These are phyloP conservation scores for Rosa persica DNA, from an alignment of 306 rosid species.

Conservation along the genomic window DNA sequence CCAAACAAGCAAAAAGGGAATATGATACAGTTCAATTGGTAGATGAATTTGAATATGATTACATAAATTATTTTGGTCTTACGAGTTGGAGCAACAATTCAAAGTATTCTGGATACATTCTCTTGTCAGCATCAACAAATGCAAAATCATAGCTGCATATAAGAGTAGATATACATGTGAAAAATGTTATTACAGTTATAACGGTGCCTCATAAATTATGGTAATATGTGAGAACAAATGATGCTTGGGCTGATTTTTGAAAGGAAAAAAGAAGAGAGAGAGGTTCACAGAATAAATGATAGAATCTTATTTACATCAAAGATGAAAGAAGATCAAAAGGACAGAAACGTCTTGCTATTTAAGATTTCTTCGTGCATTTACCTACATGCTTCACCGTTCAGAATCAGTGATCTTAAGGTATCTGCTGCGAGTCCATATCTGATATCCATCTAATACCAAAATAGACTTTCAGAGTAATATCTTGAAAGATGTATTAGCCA, in stretches of 20 bases:
- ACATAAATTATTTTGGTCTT: constrained; percentile 28
- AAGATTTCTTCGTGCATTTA: constrained; percentile 29
- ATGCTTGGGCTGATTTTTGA: not conserved
- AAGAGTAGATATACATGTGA: not conserved
- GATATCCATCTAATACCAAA: constrained; percentile 59
- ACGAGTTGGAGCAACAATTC: constrained; percentile 78
- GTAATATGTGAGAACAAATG: not conserved
- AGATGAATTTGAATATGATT: not conserved
- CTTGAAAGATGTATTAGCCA: constrained; percentile 4
- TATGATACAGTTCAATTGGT: not conserved
- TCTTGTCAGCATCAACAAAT: constrained; percentile 92
- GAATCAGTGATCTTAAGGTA: constrained; percentile 61
- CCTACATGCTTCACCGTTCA: constrained; percentile 83
- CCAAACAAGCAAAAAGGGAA: not conserved
- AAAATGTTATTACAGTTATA: constrained; percentile 23
- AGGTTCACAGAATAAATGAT: not conserved
- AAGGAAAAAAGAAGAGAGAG: not conserved
- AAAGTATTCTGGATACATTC: constrained; percentile 74
- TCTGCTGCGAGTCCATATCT: constrained; percentile 80
- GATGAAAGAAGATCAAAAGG: not conserved
- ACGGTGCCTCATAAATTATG: not conserved
- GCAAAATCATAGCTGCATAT: constrained; percentile 88
- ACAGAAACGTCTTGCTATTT: not conserved
- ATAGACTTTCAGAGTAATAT: constrained; percentile 6
- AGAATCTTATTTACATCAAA: not conserved